Evolutionary conservation across 345 rosid genomes (phyloP).

Genomic region (Pistacia atlantica): DNA sequence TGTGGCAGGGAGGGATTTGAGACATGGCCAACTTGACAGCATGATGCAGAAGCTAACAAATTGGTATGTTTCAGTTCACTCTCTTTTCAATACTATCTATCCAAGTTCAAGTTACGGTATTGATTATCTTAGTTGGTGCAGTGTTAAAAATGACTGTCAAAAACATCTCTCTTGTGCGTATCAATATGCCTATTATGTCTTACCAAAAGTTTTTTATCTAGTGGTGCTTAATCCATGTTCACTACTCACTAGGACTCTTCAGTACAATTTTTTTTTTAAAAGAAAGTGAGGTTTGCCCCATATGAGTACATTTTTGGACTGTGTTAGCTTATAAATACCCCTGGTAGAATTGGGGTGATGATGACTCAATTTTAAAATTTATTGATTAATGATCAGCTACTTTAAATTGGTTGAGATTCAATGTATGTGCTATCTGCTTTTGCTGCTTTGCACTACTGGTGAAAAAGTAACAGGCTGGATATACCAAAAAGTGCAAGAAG

Average conservation of each 20-base stretch:
- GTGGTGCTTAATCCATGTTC: background rate
- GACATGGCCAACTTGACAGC: conserved; percentile 38
- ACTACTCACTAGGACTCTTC: background rate
- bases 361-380: background rate
- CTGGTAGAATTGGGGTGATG: background rate
- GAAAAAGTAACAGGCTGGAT: too few relatives aligned
- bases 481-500: too few relatives aligned
- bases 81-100: background rate
- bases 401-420: background rate
- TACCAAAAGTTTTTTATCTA: background rate
- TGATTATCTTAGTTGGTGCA: background rate
- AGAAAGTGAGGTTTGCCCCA: background rate
- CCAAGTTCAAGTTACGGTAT: background rate
- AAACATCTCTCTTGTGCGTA: background rate
- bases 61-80: conserved; percentile 11
- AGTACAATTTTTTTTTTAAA: background rate
- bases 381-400: background rate
- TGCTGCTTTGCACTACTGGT: too few relatives aligned
- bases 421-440: background rate
- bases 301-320: background rate
- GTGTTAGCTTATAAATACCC: background rate
- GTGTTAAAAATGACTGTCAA: background rate
- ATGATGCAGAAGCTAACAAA: conserved; percentile 38
- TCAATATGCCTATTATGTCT: background rate
- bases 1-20: conserved; percentile 48